Evolutionary conservation across 1,284 basidiomycete species (phyloP).

Genomic region (Cryptococcus hybrid): DNA sequence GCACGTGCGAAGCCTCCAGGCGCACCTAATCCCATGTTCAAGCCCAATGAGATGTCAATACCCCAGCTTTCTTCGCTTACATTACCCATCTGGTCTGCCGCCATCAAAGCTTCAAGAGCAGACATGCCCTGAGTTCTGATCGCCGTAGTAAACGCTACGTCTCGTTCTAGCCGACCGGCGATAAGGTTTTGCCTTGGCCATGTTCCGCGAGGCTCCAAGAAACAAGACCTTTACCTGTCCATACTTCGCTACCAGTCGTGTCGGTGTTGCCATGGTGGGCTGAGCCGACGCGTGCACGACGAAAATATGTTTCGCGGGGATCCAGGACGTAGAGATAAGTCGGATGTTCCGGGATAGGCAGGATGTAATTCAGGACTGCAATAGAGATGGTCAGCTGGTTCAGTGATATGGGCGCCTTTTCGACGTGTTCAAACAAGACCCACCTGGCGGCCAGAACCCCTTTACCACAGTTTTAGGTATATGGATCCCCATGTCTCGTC

Average conservation of each 20-base stretch:
- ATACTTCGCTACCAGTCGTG: slow-evolving; percentile 27
- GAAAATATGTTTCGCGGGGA: slow-evolving; percentile 43
- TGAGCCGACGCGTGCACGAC: slow-evolving; percentile 22
- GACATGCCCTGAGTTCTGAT: slow-evolving; percentile 16
- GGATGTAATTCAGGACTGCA: slow-evolving; percentile 44
- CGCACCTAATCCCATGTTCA: slow-evolving; percentile 23
- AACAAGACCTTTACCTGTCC: slow-evolving; percentile 46
- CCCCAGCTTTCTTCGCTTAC: slow-evolving; percentile 31
- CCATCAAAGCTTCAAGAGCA: slow-evolving; percentile 34
- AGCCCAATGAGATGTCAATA: slow-evolving; percentile 39
- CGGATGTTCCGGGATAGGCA: slow-evolving; percentile 23
- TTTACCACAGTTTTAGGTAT: slow-evolving; percentile 42
- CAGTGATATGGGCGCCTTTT: background rate
- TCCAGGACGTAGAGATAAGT: slow-evolving; percentile 47
- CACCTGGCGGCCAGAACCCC: slow-evolving; percentile 44
- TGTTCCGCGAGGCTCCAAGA: slow-evolving; percentile 42
- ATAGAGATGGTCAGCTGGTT: slow-evolving; percentile 3
- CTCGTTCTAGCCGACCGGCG: slow-evolving; percentile 35
- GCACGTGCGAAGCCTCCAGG: background rate
- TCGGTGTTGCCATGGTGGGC: background rate
- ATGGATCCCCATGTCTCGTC: slow-evolving; percentile 41
- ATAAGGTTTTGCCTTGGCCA: slow-evolving; percentile 44
- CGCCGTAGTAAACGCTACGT: slow-evolving; percentile 14
- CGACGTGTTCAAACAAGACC: slow-evolving; percentile 2
- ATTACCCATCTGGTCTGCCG: slow-evolving; percentile 6